These are phyloP conservation scores for Leccinum arenicola DNA, from an alignment of 768 basidiomycete genomes.

Conservation along the genomic window DNA sequence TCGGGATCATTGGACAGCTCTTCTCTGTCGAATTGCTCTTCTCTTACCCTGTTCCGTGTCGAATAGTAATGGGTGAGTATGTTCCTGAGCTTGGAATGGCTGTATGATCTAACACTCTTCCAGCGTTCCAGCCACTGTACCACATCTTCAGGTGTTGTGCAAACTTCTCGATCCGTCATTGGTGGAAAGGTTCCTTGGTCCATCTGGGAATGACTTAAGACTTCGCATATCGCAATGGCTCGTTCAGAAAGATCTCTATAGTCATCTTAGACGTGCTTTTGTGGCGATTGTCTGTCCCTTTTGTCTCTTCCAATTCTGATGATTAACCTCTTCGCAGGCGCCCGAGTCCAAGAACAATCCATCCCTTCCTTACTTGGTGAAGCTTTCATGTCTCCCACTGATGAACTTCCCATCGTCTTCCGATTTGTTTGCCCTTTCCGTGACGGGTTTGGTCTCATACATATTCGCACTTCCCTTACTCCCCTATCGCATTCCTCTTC, in stretches of 20 bases:
- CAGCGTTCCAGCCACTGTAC: constrained; percentile 46
- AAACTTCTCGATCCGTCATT: constrained; percentile 37
- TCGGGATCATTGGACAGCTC: constrained; percentile 55
- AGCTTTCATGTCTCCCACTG: constrained; percentile 26
- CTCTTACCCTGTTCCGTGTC: constrained; percentile 55
- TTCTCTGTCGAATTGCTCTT: constrained; percentile 48
- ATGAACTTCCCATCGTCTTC: constrained; percentile 32
- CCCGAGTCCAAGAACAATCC: constrained; percentile 48
- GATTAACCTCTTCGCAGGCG: constrained; percentile 39
- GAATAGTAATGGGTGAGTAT: constrained; percentile 46
- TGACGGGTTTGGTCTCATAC: constrained; percentile 44
- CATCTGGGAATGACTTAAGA: constrained; percentile 32
- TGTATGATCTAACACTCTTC: not conserved
- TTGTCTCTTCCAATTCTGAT: not conserved
- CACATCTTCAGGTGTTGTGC: constrained; percentile 52
- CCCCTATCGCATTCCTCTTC: constrained; percentile 68
- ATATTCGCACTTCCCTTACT: constrained; percentile 76
- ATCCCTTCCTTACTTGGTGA: constrained; percentile 29
- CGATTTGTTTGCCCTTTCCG: constrained; percentile 24
- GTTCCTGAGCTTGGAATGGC: not conserved
- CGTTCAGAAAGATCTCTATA: constrained; percentile 44
- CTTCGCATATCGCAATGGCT: constrained; percentile 43
- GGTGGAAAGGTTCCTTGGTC: constrained; percentile 19
- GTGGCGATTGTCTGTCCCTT: constrained; percentile 45
- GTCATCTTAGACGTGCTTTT: constrained; percentile 18